phyloP scores from a whole-genome alignment of 352 stramenopile genomes.

The Aphanomyces euteiches region DNA sequence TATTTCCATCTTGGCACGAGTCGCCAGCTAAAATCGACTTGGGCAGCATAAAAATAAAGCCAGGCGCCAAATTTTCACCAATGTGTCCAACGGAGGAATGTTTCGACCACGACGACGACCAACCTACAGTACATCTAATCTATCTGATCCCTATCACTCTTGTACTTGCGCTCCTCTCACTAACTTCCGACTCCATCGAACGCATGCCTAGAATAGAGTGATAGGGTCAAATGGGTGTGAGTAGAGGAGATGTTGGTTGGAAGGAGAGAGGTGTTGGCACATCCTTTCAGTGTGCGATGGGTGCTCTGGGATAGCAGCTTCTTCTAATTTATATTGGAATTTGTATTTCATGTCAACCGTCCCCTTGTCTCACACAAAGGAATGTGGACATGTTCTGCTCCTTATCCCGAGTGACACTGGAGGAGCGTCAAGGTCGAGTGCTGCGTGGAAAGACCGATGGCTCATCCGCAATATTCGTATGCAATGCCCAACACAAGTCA shows the following conservation, averaged over 20 bases:
- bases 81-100: constrained; percentile 15
- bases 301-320: no score
- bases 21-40: no score
- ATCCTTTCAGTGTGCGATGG: no score
- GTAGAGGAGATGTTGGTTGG: no score
- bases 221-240: no score
- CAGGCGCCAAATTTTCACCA: background rate
- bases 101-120: background rate
- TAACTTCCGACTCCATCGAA: no score
- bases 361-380: background rate
- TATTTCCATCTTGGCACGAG: no score
- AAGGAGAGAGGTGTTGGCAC: no score
- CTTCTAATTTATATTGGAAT: background rate
- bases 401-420: constrained; percentile 8
- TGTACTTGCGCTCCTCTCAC: no score
- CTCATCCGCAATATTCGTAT: background rate
- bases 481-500: constrained; percentile 17
- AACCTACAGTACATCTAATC: no score
- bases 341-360: background rate
- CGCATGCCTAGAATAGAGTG: no score
- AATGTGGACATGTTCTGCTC: background rate
- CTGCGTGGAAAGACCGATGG: constrained; percentile 1
- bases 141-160: no score
- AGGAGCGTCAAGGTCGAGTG: background rate
- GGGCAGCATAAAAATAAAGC: background rate